Percentiles rank a stretch among this genome's conserved stretches.
Evolutionary conservation across 1,284 basidiomycete species (phyloP).

Genomic region (Ceratobasidium sp.): DNA sequence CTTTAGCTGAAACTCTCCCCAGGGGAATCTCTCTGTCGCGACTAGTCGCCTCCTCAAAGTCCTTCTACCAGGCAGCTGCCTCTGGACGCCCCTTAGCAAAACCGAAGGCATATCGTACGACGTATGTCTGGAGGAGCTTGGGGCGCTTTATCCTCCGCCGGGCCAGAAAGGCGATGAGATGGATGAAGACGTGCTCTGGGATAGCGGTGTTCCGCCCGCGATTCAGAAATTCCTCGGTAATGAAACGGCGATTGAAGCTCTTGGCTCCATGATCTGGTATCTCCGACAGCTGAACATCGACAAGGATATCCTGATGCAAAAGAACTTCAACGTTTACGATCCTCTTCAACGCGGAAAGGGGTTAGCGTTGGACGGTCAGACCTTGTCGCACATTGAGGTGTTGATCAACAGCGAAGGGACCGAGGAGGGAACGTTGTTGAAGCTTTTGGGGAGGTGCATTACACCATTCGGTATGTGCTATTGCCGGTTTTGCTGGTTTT

Average conservation of each 20-base stretch:
- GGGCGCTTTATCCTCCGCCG: slow-evolving; percentile 68
- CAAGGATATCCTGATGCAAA: slow-evolving; percentile 90
- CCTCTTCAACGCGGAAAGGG: slow-evolving; percentile 88
- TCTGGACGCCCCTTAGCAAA: slow-evolving; percentile 87
- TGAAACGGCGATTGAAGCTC: slow-evolving; percentile 77
- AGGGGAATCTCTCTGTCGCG: slow-evolving; percentile 85
- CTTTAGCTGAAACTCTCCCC: slow-evolving; percentile 19
- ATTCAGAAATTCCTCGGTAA: slow-evolving; percentile 78
- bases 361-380: slow-evolving; percentile 90
- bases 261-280: slow-evolving; percentile 94
- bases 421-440: slow-evolving; percentile 86
- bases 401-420: slow-evolving; percentile 92
- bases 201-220: slow-evolving; percentile 72
- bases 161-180: slow-evolving; percentile 53
- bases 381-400: slow-evolving; percentile 91
- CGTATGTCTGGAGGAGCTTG: slow-evolving; percentile 76
- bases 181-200: slow-evolving; percentile 58
- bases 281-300: slow-evolving; percentile 92
- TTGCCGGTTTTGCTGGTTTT: slow-evolving; percentile 4
- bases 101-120: slow-evolving; percentile 84
- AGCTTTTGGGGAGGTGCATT: slow-evolving; percentile 83
- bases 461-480: slow-evolving; percentile 72
- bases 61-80: slow-evolving; percentile 78
- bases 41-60: slow-evolving; percentile 85
- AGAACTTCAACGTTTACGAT: slow-evolving; percentile 96